Conservation (phyloP, 192 early-diverging fungal genomes). For the Cetraspora pellucida region DNA sequence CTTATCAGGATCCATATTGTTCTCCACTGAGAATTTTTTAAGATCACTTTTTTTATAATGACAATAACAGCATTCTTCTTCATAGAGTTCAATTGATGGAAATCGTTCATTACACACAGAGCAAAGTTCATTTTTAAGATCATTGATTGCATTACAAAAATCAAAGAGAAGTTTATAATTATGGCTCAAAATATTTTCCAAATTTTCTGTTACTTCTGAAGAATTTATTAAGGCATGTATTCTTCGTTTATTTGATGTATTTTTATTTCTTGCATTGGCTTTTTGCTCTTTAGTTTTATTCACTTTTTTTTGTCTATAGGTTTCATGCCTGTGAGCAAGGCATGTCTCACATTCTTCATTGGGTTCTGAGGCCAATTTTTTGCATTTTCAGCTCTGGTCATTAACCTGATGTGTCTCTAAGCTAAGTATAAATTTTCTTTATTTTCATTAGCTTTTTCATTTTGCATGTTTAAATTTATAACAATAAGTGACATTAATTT, state of each 20-base stretch:
- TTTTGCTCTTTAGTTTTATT: background rate
- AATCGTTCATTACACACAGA: background rate
- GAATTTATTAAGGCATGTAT: too few relatives aligned
- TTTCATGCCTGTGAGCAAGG: background rate
- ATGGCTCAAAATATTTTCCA: too few relatives aligned
- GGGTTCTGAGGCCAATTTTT: background rate
- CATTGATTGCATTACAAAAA: too few relatives aligned
- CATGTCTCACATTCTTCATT: background rate
- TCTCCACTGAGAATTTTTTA: background rate
- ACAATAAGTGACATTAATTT: too few relatives aligned
- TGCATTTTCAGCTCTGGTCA: background rate
- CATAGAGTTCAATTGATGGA: background rate
- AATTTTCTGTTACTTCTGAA: too few relatives aligned
- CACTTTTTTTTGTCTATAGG: background rate
- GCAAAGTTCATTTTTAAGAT: background rate
- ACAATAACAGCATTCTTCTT: background rate
- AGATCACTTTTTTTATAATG: background rate
- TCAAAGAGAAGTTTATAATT: too few relatives aligned
- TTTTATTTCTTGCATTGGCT: background rate
- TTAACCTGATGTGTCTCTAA: too few relatives aligned
- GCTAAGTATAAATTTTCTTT: too few relatives aligned
- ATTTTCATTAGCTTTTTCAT: too few relatives aligned
- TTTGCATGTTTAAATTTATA: too few relatives aligned
- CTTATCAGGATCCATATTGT: background rate
- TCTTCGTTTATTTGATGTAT: too few relatives aligned